Percentiles rank a stretch among this genome's conserved stretches.
Conservation (phyloP, 306 rosid species). For the Luffa acutangula region DNA sequence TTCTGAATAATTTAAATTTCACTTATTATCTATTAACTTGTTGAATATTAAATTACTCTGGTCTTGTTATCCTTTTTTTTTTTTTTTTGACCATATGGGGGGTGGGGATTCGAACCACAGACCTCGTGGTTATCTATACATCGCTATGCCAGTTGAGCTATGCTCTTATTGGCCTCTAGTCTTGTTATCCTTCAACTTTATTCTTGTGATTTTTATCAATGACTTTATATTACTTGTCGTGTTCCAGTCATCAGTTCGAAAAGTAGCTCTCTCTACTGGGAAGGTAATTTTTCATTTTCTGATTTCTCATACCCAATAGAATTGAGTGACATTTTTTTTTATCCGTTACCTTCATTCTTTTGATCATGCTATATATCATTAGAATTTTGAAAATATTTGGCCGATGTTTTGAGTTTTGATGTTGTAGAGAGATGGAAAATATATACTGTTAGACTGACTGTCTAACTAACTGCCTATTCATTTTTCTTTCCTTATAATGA, state of each 20-base stretch:
- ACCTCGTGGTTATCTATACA: too few species aligned
- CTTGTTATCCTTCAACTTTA: neutral
- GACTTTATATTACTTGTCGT: conserved; percentile 12
- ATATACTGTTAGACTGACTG: neutral
- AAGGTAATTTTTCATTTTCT: conserved; percentile 42
- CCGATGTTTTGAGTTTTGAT: neutral
- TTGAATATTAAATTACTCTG: neutral
- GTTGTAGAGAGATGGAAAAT: neutral
- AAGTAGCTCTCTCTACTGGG: conserved; percentile 70
- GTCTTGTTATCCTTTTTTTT: too few species aligned
- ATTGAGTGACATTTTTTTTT: neutral
- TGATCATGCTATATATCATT: neutral
- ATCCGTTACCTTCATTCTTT: neutral
- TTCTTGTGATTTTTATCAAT: neutral
- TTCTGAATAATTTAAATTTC: neutral
- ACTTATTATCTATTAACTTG: neutral
- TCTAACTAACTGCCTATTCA: neutral
- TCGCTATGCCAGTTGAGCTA: too few species aligned
- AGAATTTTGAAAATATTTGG: neutral
- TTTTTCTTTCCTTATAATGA: too few species aligned
- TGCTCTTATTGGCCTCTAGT: too few species aligned
- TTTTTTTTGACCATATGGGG: too few species aligned
- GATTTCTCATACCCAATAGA: conserved; percentile 4
- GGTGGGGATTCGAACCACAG: too few species aligned
- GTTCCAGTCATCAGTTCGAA: conserved; percentile 85